These are phyloP conservation scores for Alloascoidea africana DNA, from an alignment of 805 yeast genomes.

Conservation along the genomic window DNA sequence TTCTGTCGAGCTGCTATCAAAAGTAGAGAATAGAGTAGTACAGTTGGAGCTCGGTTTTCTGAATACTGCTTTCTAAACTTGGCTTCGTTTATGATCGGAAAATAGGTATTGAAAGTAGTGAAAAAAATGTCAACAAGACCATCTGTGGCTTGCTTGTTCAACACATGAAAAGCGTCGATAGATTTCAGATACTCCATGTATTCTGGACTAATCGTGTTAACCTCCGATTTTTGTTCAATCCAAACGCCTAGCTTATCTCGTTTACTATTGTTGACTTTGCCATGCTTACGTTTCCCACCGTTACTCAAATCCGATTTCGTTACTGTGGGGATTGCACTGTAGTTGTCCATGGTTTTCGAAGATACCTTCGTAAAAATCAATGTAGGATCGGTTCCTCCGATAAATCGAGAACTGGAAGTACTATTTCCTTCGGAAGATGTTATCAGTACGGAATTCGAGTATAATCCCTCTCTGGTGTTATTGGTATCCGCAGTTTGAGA, in stretches of 20 bases:
- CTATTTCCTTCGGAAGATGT: not conserved
- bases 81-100: slow-evolving; percentile 26
- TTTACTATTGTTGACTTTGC: not conserved
- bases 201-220: not conserved
- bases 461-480: too few relatives aligned
- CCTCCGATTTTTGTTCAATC: not conserved
- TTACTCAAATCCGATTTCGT: too few relatives aligned
- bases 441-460: not conserved
- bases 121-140: slow-evolving; percentile 23
- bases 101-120: slow-evolving; percentile 22
- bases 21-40: slow-evolving; percentile 27
- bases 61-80: slow-evolving; percentile 22
- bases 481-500: too few relatives aligned
- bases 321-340: not conserved
- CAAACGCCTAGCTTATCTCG: not conserved
- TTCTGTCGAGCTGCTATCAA: slow-evolving; percentile 26
- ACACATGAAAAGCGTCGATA: slow-evolving; percentile 24
- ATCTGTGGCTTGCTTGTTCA: slow-evolving; percentile 15
- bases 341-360: not conserved
- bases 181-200: slow-evolving; percentile 16
- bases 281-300: not conserved
- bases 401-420: not conserved
- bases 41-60: slow-evolving; percentile 21
- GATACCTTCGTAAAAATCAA: slow-evolving; percentile 1
- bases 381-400: slow-evolving; percentile 3